Evolutionary conservation across 2,329 filamentous ascomycete genomes (phyloP), one percentile per base, ranked within the genome.

Genomic region (Aspergillus sp.): DNA sequence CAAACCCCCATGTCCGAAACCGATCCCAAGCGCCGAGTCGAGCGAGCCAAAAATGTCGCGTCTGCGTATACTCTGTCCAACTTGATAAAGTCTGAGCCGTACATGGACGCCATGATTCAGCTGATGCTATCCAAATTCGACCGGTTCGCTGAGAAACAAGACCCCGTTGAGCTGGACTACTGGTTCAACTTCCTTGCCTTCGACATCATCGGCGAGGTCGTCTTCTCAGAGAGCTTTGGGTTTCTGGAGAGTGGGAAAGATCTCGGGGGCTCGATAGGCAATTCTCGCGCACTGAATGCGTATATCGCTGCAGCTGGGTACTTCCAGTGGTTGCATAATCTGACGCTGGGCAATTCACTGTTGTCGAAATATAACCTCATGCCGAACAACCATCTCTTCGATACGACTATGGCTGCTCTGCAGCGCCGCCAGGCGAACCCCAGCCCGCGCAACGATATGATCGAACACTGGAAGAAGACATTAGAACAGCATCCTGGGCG

Each of bases 181-280:
- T 57, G 55, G 55, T 57, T 57, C 35, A 57, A 52, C 48, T 57
- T 47, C 15, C 37, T 57, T 6, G 55, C 55, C 33, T 57, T 57
- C 15, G 55, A 57, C 19, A 44, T 57, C 7, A 33, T 47, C 19
- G 55, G 55, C 7, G 55, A 57, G 17, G 55, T 52, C 6, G 45
- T 44, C 14, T 57, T 57, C 33, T 57, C 55, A 7, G 19, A 52
- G 17, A 37, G 33, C 8, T 57, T 57, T 15, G 55, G 55, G 23
- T 57, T 57, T 17, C 21, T 57, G 7, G 40, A 57, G 23, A 17
- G 21, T 12, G 55, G 55, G 2, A 33, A 46, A 3, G 48, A 57
- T 15, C 39, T 57, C 17, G 55, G 48, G 5, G 45, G 44, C 37
- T 35, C 55, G 2, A 57, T 57, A n/a, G 48, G 41, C 3, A 57